Base-by-base conservation (phyloP, 169 alveolate species). In the Eimeria tenella region DNA sequence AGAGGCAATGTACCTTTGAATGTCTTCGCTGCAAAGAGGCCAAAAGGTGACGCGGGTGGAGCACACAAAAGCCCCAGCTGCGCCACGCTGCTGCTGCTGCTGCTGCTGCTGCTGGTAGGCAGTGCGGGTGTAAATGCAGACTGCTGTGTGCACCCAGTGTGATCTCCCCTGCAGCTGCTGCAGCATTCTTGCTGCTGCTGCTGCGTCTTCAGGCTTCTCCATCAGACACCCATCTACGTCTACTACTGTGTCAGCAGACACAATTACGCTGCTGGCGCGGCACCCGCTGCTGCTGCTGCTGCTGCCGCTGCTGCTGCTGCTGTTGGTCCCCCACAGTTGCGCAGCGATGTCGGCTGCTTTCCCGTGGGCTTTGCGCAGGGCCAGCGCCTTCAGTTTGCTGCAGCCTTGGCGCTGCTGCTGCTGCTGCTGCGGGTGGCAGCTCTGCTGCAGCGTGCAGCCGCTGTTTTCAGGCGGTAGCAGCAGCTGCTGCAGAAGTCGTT, bases 141-240 rank as follows among this genome's bases (percentile, higher is more conserved):
- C 93, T 4, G 75, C 93, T 8, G 93, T 87, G 86, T 87, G 93
- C 63, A 87, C 93, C 15, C 56, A 58, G 86, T 87, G 93, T 17
- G 55, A 21, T 10, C 73, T 4, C 23, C 93, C 93, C 10, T 79
- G 73, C 93, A 87, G 52, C 52, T 42, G 4, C 21, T 13, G n/a
- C 42, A 87, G 73, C 93, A 71, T 87, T 23, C 15, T 7, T 58
- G 13, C 10, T 25, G 93, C 93, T 21, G 65, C 93, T 19, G 55
- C 74, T 10, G 6, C 62, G 58, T 70, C 73, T 23, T 9, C 25
- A 19, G 93, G 86, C 68, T 87, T 65, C 73, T 87, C 93, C 42
- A 87, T 55, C 55, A 87, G 10, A 25, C 5, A 17, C 13, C 93
- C 93, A 49, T 87, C 93, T 23, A 87, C 63, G 42, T 87, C 93